These are phyloP conservation scores for Phytophthora crassamura DNA, from an alignment of 352 stramenopile genomes.

Conservation along the genomic window DNA sequence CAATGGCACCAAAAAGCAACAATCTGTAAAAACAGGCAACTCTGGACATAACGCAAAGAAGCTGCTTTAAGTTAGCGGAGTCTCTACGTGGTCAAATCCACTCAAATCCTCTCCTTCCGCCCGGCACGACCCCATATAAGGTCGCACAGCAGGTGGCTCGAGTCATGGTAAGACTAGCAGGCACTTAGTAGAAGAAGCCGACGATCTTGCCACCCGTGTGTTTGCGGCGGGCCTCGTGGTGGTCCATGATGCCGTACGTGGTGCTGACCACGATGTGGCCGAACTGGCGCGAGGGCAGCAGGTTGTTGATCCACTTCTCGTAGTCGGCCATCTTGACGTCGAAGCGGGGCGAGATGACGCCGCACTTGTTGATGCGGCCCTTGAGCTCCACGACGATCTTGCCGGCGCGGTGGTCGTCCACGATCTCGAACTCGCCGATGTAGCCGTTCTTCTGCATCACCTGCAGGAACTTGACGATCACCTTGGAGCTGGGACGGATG, in stretches of 20 bases:
- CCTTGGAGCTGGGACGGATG: conserved; percentile 99
- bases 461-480: conserved; percentile 99
- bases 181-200: conserved; percentile 99
- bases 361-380: conserved; percentile 99
- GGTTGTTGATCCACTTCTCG: conserved; percentile 99
- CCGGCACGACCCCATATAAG: conserved; percentile 13
- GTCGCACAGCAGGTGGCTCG: conserved; percentile 26
- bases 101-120: conserved; percentile 40
- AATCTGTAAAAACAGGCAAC: too few relatives aligned
- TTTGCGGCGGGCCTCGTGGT: conserved; percentile 97
- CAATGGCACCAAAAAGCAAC: not conserved
- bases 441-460: conserved; percentile 99
- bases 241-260: conserved; percentile 93
- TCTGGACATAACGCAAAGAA: conserved; percentile 31
- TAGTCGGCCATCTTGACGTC: conserved; percentile 97
- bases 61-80: conserved; percentile 33
- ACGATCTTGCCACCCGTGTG: conserved; percentile 99
- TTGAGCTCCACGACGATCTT: conserved; percentile 99
- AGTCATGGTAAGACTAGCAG: conserved; percentile 13
- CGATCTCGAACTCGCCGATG: conserved; percentile 99
- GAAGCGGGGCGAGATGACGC: conserved; percentile 99
- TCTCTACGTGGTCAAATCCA: conserved; percentile 34
- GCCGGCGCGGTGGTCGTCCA: conserved; percentile 99
- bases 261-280: conserved; percentile 96
- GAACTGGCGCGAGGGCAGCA: conserved; percentile 99